Conservation (phyloP, 2,329 filamentous ascomycete species). For the Clarireedia monteithiana region DNA sequence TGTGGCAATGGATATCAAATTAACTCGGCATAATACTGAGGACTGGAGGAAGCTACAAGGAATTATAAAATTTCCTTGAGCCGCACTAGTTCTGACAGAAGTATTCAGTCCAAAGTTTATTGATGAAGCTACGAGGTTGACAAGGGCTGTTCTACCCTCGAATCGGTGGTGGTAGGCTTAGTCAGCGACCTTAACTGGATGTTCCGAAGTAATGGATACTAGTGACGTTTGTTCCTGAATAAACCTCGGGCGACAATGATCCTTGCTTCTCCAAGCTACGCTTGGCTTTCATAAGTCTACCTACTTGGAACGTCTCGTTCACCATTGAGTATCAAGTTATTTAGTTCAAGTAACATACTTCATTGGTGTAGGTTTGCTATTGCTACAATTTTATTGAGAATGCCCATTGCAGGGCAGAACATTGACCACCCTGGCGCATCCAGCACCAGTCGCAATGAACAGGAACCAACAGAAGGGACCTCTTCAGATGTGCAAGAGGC, state of each 20-base stretch:
- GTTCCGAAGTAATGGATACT: too few species aligned
- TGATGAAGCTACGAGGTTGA: too few species aligned
- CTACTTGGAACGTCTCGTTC: not conserved
- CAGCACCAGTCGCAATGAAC: not conserved
- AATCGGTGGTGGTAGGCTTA: too few species aligned
- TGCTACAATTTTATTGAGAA: not conserved
- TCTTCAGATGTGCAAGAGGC: not conserved
- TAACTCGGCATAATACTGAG: not conserved
- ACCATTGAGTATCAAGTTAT: not conserved
- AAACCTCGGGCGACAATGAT: not conserved
- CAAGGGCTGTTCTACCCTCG: too few species aligned
- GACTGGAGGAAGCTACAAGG: not conserved
- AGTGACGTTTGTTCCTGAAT: not conserved
- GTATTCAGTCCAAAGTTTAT: too few species aligned
- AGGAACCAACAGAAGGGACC: not conserved
- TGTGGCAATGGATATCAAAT: not conserved
- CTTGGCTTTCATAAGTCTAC: not conserved
- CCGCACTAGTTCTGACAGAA: too few species aligned
- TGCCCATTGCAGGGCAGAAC: slow-evolving; percentile 4
- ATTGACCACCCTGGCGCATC: slow-evolving; percentile 1
- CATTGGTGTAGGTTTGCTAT: not conserved
- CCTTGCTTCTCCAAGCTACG: not conserved
- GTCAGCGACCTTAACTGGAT: too few species aligned
- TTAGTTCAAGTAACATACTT: not conserved
- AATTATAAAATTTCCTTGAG: too few species aligned